Base-by-base conservation (phyloP, 2,329 filamentous ascomycete species). In the Herpotrichia juniperi region DNA sequence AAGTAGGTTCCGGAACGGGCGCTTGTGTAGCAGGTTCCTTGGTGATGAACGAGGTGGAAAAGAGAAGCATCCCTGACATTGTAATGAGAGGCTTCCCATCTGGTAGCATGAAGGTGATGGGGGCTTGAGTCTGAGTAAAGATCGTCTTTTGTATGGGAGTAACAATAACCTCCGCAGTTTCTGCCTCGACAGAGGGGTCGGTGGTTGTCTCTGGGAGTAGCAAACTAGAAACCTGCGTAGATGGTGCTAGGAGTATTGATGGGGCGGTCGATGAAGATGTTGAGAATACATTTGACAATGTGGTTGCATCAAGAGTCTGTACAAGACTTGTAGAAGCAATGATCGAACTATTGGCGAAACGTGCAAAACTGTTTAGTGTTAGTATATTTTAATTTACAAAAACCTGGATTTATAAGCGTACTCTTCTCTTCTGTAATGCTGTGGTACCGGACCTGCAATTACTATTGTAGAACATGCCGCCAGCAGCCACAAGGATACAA, bases 401-500 rank as follows among this genome's bases (percentile, higher is more conserved):
- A 8, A 3, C 10, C n/a, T 16, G 30, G 4, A 19, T 35, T 17
- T 10, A 25, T 37, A 2, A 19, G 57, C 71, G 62, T 59, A 72
- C 70, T 68, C 48, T 34, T 62, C 58, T 51, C 60, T 66, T 51
- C 55, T 63, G 44, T 63, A 55, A 39, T 59, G 50, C 32, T 50
- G 61, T 11, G 71, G 72, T 34, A 75, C 59, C 21, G 72, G 72
- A 11, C 72, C 70, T 48, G 67, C 67, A 25, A 64, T 60, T 58
- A 64, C 58, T 12, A 53, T 51, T 47, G 58, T 59, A 37, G 55
- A 68, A 49, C 37, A 68, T 43, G 71, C 71, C 72, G 72, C 71
- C 68, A 75, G 71, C 70, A 74, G 71, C 70, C 66, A 61, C 26
- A 67, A 14, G 10, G 46, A 53, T 39, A 40, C 52, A 57, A 62